Conservation (phyloP, 2,329 filamentous ascomycete species). For the Xylaria sp. region DNA sequence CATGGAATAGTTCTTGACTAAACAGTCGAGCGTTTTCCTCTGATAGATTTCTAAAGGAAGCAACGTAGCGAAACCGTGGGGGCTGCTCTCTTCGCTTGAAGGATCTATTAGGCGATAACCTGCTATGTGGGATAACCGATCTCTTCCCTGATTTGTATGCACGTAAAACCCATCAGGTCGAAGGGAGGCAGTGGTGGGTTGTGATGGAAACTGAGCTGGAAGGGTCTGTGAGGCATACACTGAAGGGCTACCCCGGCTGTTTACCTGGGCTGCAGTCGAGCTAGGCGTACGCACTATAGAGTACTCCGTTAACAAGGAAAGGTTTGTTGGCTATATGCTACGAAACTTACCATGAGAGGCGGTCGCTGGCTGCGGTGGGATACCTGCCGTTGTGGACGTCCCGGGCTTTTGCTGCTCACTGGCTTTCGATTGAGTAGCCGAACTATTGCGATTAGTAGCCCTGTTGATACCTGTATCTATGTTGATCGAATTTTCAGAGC, state of each 20-base stretch:
- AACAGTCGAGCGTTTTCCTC: slow-evolving; percentile 51
- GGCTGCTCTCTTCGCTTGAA: slow-evolving; percentile 47
- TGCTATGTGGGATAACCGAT: slow-evolving; percentile 17
- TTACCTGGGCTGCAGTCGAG: slow-evolving; percentile 44
- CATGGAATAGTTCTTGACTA: slow-evolving; percentile 52
- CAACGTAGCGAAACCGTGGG: slow-evolving; percentile 28
- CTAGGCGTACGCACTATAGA: slow-evolving; percentile 35
- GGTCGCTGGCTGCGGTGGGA: slow-evolving; percentile 34
- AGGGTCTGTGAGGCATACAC: slow-evolving; percentile 57
- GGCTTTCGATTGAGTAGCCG: slow-evolving; percentile 37
- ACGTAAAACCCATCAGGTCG: slow-evolving; percentile 24
- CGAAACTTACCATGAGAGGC: slow-evolving; percentile 40
- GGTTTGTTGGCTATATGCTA: neutral
- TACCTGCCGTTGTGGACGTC: slow-evolving; percentile 21
- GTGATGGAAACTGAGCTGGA: slow-evolving; percentile 21
- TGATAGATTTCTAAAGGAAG: slow-evolving; percentile 56
- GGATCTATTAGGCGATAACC: slow-evolving; percentile 22
- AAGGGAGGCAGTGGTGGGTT: slow-evolving; percentile 26
- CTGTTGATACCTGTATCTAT: slow-evolving; percentile 27
- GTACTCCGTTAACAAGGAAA: slow-evolving; percentile 34
- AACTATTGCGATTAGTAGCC: slow-evolving; percentile 28
- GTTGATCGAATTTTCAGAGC: slow-evolving; percentile 44
- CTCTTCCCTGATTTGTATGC: neutral
- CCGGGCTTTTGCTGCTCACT: slow-evolving; percentile 42
- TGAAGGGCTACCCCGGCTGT: slow-evolving; percentile 52